Conservation (phyloP, 2,329 filamentous ascomycete genomes). For the Pseudogymnoascus sp. region DNA sequence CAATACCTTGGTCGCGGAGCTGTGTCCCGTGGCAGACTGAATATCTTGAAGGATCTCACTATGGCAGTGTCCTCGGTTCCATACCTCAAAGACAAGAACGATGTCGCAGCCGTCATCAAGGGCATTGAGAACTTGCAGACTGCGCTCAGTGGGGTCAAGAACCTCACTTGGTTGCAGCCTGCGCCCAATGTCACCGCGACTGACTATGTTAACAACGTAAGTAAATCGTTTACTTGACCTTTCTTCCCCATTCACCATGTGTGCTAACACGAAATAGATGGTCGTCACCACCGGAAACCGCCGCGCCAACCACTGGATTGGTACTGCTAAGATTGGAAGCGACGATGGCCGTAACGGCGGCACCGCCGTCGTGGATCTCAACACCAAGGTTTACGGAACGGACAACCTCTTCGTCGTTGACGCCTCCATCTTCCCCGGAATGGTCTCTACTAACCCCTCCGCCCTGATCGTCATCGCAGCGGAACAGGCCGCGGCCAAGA, state of each 20-base stretch:
- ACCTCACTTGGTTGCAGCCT: constrained; percentile 49
- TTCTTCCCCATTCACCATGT: neutral
- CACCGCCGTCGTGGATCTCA: constrained; percentile 51
- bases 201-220: constrained; percentile 46
- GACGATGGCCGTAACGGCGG: constrained; percentile 46
- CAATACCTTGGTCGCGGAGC: constrained; percentile 58
- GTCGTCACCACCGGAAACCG: constrained; percentile 30
- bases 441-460: constrained; percentile 60
- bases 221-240: constrained; percentile 14
- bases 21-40: constrained; percentile 51
- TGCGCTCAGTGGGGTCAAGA: constrained; percentile 44
- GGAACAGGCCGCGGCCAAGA: constrained; percentile 49
- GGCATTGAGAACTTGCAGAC: constrained; percentile 53
- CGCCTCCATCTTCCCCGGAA: constrained; percentile 60
- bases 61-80: constrained; percentile 54
- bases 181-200: constrained; percentile 42
- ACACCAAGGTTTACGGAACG: constrained; percentile 58
- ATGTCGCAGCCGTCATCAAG: constrained; percentile 53
- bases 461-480: constrained; percentile 56
- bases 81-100: constrained; percentile 46
- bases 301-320: constrained; percentile 44
- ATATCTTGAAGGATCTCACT: constrained; percentile 48
- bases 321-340: constrained; percentile 51
- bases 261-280: constrained; percentile 14
- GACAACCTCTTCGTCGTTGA: constrained; percentile 63